phyloP scores from a whole-genome alignment of 805 yeast species.

The Schwanniomyces vanrijiae region DNA sequence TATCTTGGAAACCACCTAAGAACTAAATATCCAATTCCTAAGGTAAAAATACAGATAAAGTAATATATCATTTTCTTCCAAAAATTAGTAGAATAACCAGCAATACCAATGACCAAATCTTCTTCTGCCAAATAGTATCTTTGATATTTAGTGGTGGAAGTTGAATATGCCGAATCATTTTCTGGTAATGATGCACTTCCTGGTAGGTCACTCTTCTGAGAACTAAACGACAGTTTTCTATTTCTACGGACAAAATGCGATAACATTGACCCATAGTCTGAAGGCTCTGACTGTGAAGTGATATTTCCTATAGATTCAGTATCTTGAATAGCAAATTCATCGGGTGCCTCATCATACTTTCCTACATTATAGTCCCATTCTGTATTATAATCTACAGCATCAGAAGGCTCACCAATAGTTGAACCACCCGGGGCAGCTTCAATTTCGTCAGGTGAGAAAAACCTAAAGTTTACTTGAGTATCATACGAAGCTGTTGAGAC shows the following conservation, averaged over 20 bases:
- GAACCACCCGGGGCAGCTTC: conserved; percentile 88
- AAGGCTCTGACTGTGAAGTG: conserved; percentile 1
- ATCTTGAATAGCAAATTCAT: conserved; percentile 1
- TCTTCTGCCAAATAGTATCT: conserved; percentile 93
- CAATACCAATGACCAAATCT: conserved; percentile 91
- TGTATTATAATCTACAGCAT: conserved; percentile 69
- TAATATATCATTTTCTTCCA: conserved; percentile 50
- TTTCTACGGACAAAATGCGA: conserved; percentile 25
- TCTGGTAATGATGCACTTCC: conserved; percentile 7
- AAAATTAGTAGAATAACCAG: conserved; percentile 70
- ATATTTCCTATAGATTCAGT: background rate
- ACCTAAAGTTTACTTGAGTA: conserved; percentile 56
- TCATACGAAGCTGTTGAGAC: conserved; percentile 38
- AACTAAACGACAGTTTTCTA: conserved; percentile 13
- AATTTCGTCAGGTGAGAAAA: conserved; percentile 81
- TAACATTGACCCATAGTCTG: conserved; percentile 26
- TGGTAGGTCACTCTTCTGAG: conserved; percentile 11
- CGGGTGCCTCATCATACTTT: conserved; percentile 20
- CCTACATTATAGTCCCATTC: conserved; percentile 70
- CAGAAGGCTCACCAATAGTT: conserved; percentile 57
- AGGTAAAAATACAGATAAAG: conserved; percentile 53
- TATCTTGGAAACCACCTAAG: conserved; percentile 86
- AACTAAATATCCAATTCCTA: conserved; percentile 72
- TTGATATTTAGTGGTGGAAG: conserved; percentile 56
- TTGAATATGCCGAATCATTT: conserved; percentile 19